phyloP scores from a whole-genome alignment of 768 basidiomycete species.

The Leccinum longicurvipes region DNA sequence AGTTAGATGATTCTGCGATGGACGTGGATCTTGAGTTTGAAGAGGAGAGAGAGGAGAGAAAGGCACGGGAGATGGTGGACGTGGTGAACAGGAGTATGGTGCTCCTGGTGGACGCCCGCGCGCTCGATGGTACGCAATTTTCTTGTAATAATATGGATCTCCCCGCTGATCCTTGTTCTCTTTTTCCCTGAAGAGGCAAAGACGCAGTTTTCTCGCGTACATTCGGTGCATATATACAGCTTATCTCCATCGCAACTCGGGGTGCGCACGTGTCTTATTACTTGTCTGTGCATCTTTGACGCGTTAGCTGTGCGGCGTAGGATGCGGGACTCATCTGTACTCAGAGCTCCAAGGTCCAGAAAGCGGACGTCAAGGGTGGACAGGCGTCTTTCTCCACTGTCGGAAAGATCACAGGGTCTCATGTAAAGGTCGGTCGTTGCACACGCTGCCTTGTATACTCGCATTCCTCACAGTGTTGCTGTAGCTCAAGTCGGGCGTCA shows the following conservation, averaged over 20 bases:
- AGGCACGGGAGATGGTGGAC: conserved; percentile 37
- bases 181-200: conserved; percentile 42
- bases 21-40: conserved; percentile 41
- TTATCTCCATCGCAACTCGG: conserved; percentile 62
- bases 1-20: conserved; percentile 11
- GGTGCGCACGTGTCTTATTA: conserved; percentile 21
- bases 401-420: conserved; percentile 46
- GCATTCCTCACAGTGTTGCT: background rate
- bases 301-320: conserved; percentile 25
- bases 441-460: background rate
- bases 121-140: conserved; percentile 54
- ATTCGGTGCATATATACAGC: conserved; percentile 66
- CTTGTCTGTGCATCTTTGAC: background rate
- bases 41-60: conserved; percentile 13
- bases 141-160: background rate
- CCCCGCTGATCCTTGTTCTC: background rate
- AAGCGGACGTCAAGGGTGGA: conserved; percentile 30
- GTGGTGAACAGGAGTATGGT: conserved; percentile 46
- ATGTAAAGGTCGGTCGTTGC: conserved; percentile 44
- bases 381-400: conserved; percentile 2
- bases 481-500: conserved; percentile 15
- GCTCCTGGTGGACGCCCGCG: conserved; percentile 58
- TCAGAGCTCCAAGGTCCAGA: conserved; percentile 30
- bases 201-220: conserved; percentile 48
- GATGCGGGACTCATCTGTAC: conserved; percentile 43